Evolutionary conservation across 2,329 filamentous ascomycete species (phyloP), one percentile per base, ranked within the genome.

Genomic region (Botrytis deweyae): DNA sequence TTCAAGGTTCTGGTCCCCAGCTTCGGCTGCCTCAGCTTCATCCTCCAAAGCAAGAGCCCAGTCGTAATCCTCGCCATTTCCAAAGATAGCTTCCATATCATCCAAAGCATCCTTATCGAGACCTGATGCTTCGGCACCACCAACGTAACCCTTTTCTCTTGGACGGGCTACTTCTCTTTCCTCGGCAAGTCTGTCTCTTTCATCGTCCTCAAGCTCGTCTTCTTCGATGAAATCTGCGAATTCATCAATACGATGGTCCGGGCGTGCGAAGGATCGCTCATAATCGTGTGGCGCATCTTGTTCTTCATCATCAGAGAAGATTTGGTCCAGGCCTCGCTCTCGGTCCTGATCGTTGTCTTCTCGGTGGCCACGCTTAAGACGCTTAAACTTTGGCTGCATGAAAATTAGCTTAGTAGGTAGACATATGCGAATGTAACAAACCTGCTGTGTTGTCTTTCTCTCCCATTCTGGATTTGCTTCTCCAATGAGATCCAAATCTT

Each of bases 171-270:
- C 93, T 81, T 98, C 95, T 78, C 92, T 88, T 80, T 98, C 95
- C 81, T 97, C 95, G 74, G 89, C 90, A 73, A 92, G 89, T 29
- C 89, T 87, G 79, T 93, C 93, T 75, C 92, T 91, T 76, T 97
- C 94, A 77, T 97, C 94, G 77, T 97, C 94, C 68, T 94, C 93
- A 68, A 94, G 93, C 75, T 94, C 95, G 79, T 98, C 96, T 79
- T 98, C 94, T 81, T 98, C 95, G 80, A 99, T 99, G 83, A 99
- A 99, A 81, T 95, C 95, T 75, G 94, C 94, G 82, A 97, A 93
- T 80, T 97, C 94, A 82, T 97, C 93, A 65, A 89, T 88, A 75
- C 87, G 86, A 74, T 92, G 88, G 74, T 86, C 84, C 33, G 79
- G 78, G 46, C 83, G 81, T 64, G 82, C 77, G 63, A 79, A 80